Evolutionary conservation across 306 rosid species (phyloP), one percentile per base, ranked within the genome.

Genomic region (Castanea mollissima): DNA sequence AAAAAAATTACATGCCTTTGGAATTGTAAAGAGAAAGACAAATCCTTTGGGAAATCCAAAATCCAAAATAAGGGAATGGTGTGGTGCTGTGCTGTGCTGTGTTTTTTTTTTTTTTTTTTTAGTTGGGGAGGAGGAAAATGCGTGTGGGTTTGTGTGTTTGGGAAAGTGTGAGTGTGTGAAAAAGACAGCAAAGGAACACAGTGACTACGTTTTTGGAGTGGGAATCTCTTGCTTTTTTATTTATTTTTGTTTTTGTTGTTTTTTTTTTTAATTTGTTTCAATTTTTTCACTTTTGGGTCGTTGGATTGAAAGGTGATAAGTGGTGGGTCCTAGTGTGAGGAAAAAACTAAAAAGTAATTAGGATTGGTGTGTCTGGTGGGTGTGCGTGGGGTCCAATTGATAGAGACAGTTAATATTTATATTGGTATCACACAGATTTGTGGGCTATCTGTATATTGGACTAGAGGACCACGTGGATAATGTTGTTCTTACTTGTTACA

Each of bases 221-320:
- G 89, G 90, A 87, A 86, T 85, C 74, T 69, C 52, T 56, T 79
- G 60, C 27, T n/a, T 57, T 38, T 52, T 4, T 1, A 9, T 11
- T 32, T 69, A 32, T 18, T 12, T 5, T 19, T 15, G 16, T 56
- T n/a, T 55, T n/a, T 32, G 6, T 29, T 59, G 49, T 49, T 4
- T 69, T 52, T 32, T 1, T 15, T 64, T 64, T 31, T 0, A 2
- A 5, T 18, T 7, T 18, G 16, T 32, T 18, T 32, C 34, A 18
- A 62, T 60, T 49, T 60, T 49, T 49, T 12, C 16, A 12, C 54
- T 49, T 49, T 49, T 3, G 14, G 54, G 14, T 49, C 54, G 54
- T 49, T 49, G 54, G 54, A 41, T 49, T 49, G 54, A 49, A 49
- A 49, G 54, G 14, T 49, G 54, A 12, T 12, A 49, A 49, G 54